phyloP scores from a whole-genome alignment of 441 rosid species.

The Raphanus hybrid region DNA sequence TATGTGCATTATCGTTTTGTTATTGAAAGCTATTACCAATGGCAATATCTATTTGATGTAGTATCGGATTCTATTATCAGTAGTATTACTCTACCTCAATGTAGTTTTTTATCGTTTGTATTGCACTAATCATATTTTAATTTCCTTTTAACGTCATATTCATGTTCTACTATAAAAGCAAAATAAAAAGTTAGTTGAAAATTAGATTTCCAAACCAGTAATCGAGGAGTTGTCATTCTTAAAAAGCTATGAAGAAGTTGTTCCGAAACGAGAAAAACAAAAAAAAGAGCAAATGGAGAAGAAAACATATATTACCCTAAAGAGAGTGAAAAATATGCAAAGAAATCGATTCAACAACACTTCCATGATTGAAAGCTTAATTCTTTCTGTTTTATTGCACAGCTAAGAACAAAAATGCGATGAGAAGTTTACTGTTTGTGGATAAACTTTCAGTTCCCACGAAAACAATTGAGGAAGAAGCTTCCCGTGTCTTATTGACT shows the following conservation, averaged over 20 bases:
- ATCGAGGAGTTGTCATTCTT: too few species aligned
- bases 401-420: neutral
- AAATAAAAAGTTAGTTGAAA: too few species aligned
- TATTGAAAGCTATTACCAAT: neutral
- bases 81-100: neutral
- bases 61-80: neutral
- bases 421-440: slow-evolving; percentile 22
- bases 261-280: neutral
- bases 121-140: too few species aligned
- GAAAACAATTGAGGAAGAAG: slow-evolving; percentile 21
- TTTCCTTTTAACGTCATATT: too few species aligned
- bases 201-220: too few species aligned
- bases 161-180: too few species aligned
- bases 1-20: neutral
- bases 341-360: neutral
- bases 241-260: neutral
- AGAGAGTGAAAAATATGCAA: neutral
- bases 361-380: neutral
- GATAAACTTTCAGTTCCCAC: slow-evolving; percentile 25
- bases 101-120: neutral
- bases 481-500: slow-evolving; percentile 30
- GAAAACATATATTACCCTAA: neutral
- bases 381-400: slow-evolving; percentile 9
- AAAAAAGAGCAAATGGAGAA: neutral
- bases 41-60: neutral